A percentile compares a stretch with the other conserved stretches of the same genome.
phyloP scores from a whole-genome alignment of 495 filamentous ascomycete species.

The Wilcoxina mikolae region DNA sequence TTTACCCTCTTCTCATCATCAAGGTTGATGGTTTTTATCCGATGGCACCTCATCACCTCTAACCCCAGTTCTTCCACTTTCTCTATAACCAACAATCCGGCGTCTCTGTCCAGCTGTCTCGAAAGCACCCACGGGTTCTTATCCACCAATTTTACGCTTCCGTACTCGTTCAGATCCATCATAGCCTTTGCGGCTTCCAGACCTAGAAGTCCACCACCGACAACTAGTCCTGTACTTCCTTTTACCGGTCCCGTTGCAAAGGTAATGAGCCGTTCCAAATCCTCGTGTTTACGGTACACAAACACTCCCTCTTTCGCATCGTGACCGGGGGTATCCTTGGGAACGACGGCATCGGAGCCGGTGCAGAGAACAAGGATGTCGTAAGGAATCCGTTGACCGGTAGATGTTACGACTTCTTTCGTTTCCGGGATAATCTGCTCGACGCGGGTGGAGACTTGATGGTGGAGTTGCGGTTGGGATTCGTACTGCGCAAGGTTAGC shows the following conservation, averaged over 20 bases:
- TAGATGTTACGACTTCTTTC: slow-evolving; percentile 58
- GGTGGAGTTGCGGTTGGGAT: slow-evolving; percentile 47
- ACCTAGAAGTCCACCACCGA: slow-evolving; percentile 82
- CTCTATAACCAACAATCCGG: slow-evolving; percentile 69
- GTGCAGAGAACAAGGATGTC: slow-evolving; percentile 85
- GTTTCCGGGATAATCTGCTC: slow-evolving; percentile 48
- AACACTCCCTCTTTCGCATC: slow-evolving; percentile 70
- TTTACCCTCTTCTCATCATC: slow-evolving; percentile 51
- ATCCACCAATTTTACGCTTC: slow-evolving; percentile 70
- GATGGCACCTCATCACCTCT: slow-evolving; percentile 67
- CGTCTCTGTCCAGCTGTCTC: slow-evolving; percentile 74
- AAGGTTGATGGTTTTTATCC: slow-evolving; percentile 58
- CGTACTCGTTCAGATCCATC: slow-evolving; percentile 72
- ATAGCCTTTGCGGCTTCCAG: slow-evolving; percentile 92
- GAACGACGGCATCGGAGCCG: slow-evolving; percentile 78
- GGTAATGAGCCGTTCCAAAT: slow-evolving; percentile 65
- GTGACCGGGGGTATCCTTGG: slow-evolving; percentile 64
- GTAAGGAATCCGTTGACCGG: slow-evolving; percentile 57
- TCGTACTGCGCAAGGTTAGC: slow-evolving; percentile 27
- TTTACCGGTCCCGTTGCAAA: slow-evolving; percentile 48
- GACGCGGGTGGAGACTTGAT: slow-evolving; percentile 72
- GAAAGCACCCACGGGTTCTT: slow-evolving; percentile 80
- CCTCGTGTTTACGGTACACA: slow-evolving; percentile 83
- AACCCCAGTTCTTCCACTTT: slow-evolving; percentile 69
- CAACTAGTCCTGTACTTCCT: slow-evolving; percentile 59